Conservation (phyloP, 2,329 filamentous ascomycete genomes). For the Clarireedia homoeocarpa region DNA sequence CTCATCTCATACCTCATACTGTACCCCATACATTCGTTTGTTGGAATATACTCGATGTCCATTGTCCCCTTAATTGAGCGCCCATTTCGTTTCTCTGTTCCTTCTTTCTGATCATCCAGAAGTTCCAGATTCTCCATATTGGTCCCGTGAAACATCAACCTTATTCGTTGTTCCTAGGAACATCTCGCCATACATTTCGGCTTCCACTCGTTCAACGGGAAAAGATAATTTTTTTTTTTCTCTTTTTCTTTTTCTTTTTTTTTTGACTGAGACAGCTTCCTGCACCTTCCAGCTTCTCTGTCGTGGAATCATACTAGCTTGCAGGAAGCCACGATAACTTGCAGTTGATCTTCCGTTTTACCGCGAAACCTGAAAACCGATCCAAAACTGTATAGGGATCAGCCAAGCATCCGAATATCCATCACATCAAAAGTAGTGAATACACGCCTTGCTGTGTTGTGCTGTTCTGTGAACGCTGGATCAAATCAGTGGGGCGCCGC, state of each 20-base stretch:
- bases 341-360: conserved; percentile 1
- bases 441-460: neutral
- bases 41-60: neutral
- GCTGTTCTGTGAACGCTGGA: neutral
- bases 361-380: neutral
- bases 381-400: neutral
- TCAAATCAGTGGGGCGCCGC: neutral
- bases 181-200: neutral
- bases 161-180: neutral
- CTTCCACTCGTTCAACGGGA: conserved; percentile 1
- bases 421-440: neutral
- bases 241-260: neutral
- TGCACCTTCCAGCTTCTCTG: conserved; percentile 2
- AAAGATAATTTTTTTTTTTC: neutral
- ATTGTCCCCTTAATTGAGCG: neutral
- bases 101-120: neutral
- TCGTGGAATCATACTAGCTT: conserved; percentile 1
- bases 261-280: conserved; percentile 5
- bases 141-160: neutral
- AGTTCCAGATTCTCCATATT: neutral
- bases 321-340: conserved; percentile 8
- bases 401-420: neutral
- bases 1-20: neutral
- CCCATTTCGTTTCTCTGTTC: neutral
- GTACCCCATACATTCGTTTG: neutral